Evolutionary conservation across 306 rosid genomes (phyloP), one percentile per base, ranked within the genome.

Genomic region (Inga oerstediana): DNA sequence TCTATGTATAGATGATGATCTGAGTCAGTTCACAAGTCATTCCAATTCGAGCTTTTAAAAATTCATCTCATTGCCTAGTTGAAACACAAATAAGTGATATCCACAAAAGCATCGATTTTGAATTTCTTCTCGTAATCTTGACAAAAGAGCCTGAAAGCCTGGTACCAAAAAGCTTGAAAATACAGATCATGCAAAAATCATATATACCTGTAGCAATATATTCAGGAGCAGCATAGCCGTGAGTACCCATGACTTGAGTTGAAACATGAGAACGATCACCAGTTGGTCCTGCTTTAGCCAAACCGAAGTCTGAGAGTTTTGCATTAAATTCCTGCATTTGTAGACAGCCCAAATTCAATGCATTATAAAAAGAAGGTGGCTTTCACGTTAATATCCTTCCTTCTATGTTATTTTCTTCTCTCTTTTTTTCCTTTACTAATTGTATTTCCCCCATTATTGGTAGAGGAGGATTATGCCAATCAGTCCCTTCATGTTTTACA

Each of bases 181-280:
- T 20, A 41, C 1, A 79, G 45, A 27, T 76, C 12, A 71, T 79
- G 62, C 4, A 73, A 70, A 84, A 64, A 48, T 14, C 59, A 66
- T 20, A 39, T 39, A 39, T 39, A 96, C 98, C 99, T 89, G 98
- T 96, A 54, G 94, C 93, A 71, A 96, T 87, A 85, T 96, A 96
- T 85, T 96, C 98, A 41, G 99, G 98, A 75, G 99, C 98, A 12
- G 99, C 97, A 79, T 96, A 96, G 86, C 98, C 98, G 11, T 88
- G 94, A 71, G 98, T 96, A 20, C 97, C 99, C 77, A 96, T 76
- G 59, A 93, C 99, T 85, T 89, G 98, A 34, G 99, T 96, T 73
- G 99, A 93, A 54, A 96, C 99, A 68, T 96, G 94, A 75, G 97
- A 86, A 85, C 83, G 85, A 87, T 93, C 98, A 46, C 97, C 98